phyloP scores from a whole-genome alignment of 345 rosid genomes.

The Cardamine chenopodiifolia region DNA sequence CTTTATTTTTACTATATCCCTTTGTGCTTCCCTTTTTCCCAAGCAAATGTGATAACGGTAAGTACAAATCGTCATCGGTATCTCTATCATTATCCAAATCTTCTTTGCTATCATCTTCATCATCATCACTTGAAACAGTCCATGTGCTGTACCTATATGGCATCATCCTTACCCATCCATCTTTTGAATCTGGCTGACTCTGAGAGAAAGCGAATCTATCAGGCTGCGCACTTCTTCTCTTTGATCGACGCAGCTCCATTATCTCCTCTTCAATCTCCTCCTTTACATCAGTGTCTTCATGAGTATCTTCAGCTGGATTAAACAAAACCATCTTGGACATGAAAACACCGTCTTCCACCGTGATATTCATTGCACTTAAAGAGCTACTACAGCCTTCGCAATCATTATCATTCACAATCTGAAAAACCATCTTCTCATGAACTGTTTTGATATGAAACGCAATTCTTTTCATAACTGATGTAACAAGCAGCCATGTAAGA shows the following conservation, averaged over 20 bases:
- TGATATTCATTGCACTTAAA: constrained; percentile 55
- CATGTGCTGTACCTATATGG: constrained; percentile 51
- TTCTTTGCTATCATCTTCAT: not conserved
- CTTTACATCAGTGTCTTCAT: constrained; percentile 25
- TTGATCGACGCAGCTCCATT: constrained; percentile 67
- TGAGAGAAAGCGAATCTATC: constrained; percentile 61
- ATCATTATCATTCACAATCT: constrained; percentile 51
- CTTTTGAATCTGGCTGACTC: constrained; percentile 1
- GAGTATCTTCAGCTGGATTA: constrained; percentile 11
- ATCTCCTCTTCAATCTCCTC: constrained; percentile 47
- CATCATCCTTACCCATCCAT: constrained; percentile 51
- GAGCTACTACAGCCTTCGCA: constrained; percentile 30
- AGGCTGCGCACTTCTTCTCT: constrained; percentile 65
- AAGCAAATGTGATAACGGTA: constrained; percentile 44
- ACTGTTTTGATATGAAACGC: constrained; percentile 58
- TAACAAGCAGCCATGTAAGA: constrained; percentile 65
- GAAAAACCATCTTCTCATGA: constrained; percentile 66
- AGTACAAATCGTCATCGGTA: constrained; percentile 11
- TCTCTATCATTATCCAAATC: not conserved
- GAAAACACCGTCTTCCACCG: constrained; percentile 50
- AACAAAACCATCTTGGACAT: constrained; percentile 50
- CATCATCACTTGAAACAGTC: constrained; percentile 36
- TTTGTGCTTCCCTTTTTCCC: constrained; percentile 23
- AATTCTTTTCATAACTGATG: constrained; percentile 60
- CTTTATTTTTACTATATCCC: constrained; percentile 34